Conservation (phyloP, 306 rosid species). For the Hylodesmum podocarpum region DNA sequence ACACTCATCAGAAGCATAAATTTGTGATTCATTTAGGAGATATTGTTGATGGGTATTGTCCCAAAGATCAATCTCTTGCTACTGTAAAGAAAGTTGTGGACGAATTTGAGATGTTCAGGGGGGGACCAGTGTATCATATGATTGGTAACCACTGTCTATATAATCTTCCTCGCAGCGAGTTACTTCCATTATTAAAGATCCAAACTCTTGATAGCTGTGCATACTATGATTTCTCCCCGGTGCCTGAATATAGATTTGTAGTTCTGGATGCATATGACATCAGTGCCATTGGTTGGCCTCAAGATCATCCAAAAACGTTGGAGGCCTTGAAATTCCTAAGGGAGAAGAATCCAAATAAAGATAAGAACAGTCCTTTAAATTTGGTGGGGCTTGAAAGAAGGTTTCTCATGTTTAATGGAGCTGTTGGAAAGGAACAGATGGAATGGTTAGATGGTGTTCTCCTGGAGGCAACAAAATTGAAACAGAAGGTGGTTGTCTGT, state of each 20-base stretch:
- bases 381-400: slow-evolving; percentile 71
- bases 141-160: slow-evolving; percentile 95
- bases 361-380: slow-evolving; percentile 79
- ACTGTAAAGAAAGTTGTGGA: slow-evolving; percentile 57
- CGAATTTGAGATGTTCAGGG: slow-evolving; percentile 62
- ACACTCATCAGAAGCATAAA: slow-evolving; percentile 54
- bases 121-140: slow-evolving; percentile 83
- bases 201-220: slow-evolving; percentile 51
- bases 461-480: slow-evolving; percentile 61
- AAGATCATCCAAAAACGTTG: slow-evolving; percentile 58
- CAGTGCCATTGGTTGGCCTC: slow-evolving; percentile 92
- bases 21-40: slow-evolving; percentile 82
- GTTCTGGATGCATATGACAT: slow-evolving; percentile 84
- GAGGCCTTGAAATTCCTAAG: slow-evolving; percentile 64
- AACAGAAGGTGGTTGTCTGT: slow-evolving; percentile 76
- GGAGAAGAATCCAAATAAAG: slow-evolving; percentile 73
- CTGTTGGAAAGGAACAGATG: slow-evolving; percentile 80
- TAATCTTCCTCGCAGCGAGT: slow-evolving; percentile 78
- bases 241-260: slow-evolving; percentile 69
- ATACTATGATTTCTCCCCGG: slow-evolving; percentile 81
- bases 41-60: slow-evolving; percentile 90
- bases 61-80: slow-evolving; percentile 63
- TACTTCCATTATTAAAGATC: slow-evolving; percentile 78
- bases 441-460: slow-evolving; percentile 77
- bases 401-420: slow-evolving; percentile 93